Conservation (phyloP, 495 filamentous ascomycete species). For the Pyronema omphalodes region DNA sequence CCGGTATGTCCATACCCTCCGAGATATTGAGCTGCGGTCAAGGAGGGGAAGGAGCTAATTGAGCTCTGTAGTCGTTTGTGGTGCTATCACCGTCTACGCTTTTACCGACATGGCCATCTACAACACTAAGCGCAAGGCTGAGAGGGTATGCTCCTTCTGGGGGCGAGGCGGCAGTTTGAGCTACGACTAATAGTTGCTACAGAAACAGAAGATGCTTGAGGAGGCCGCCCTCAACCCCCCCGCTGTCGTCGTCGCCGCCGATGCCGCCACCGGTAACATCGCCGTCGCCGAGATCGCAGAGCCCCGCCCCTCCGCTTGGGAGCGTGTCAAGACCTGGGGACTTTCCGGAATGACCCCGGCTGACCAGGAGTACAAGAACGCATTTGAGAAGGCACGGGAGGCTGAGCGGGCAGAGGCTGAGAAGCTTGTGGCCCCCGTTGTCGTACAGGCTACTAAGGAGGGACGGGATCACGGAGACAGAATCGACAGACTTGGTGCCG, state of each 20-base stretch:
- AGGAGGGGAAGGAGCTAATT: constrained; percentile 7
- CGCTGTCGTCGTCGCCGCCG: neutral
- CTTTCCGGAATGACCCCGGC: constrained; percentile 25
- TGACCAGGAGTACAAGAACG: constrained; percentile 11
- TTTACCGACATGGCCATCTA: constrained; percentile 71
- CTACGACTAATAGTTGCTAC: constrained; percentile 3
- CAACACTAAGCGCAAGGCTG: constrained; percentile 45
- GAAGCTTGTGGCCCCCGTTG: neutral
- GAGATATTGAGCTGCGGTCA: too few relatives aligned
- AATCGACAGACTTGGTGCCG: constrained; percentile 3
- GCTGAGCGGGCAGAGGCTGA: neutral
- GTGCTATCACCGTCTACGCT: constrained; percentile 58
- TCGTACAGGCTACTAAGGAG: neutral
- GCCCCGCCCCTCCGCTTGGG: constrained; percentile 5
- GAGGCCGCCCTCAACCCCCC: constrained; percentile 30
- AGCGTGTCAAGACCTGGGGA: constrained; percentile 24
- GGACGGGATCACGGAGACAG: constrained; percentile 4
- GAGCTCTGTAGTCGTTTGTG: constrained; percentile 41
- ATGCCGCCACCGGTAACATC: constrained; percentile 6
- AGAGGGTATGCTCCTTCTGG: constrained; percentile 12
- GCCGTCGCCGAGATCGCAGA: constrained; percentile 5
- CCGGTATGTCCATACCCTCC: constrained; percentile 37
- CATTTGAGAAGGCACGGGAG: neutral
- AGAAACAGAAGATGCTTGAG: constrained; percentile 24
- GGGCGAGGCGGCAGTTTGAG: constrained; percentile 5